Evolutionary conservation across 768 basidiomycete genomes (phyloP), one percentile per base, ranked within the genome.

Genomic region (Termitomyces sp.): DNA sequence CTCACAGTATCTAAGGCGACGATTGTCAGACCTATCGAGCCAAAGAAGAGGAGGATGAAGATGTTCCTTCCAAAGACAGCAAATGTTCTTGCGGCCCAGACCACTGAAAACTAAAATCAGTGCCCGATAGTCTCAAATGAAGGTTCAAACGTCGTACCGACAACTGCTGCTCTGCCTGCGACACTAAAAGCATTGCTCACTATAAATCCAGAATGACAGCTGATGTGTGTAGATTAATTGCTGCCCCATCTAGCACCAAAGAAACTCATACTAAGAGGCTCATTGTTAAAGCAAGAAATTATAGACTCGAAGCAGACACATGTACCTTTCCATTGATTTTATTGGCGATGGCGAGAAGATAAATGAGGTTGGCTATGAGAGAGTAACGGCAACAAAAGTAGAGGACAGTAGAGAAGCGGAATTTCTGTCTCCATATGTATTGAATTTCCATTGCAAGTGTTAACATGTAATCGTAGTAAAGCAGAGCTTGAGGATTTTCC

Each of bases 371-470:
- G 32, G 66, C 68, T 1, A 67, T 48, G 26, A 73, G 54, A 9
- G 68, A 61, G 50, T 71, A 73, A 36, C 71, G 69, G 53, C 66
- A 72, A 32, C 67, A 64, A 36, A 66, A 50, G 55, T 73, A 72
- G 5, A 73, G 63, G 28, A 68, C 10, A 9, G 68, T 72, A 7
- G 71, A 70, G 8, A 69, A 48, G 12, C 68, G 63, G 28, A 70
- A 66, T 56, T 38, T 63, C n/a, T 66, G 57, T 7, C 52, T n/a
- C 71, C 71, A 72, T 33, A 72, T 66, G 51, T 66, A 69, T 47
- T 57, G 46, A 40, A 67, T 63, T 50, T 71, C 70, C 59, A 57
- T 58, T 0, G 57, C 58, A 41, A 71, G 69, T 33, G 71, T 72
- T 28, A 72, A 59, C 20, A 58, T 46, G 55, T 70, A 71, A 48